phyloP scores from a whole-genome alignment of 495 filamentous ascomycete genomes.

The Barbatosphaeria neglecta region DNA sequence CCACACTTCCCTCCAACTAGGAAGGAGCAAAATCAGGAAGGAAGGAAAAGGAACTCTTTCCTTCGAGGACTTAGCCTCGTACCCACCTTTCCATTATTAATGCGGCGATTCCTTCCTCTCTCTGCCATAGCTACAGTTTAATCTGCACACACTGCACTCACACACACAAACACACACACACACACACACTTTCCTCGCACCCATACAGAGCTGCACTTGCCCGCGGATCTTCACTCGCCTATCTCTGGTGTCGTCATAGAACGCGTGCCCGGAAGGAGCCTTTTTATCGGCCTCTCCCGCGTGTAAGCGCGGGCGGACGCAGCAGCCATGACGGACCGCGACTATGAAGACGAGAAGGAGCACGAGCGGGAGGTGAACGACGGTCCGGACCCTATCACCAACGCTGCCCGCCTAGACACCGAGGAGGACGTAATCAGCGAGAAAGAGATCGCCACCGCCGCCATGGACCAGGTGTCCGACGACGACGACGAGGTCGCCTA shows the following conservation, averaged over 20 bases:
- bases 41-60: not conserved
- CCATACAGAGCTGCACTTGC: too few species aligned
- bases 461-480: not conserved
- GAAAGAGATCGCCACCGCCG: not conserved
- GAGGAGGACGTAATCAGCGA: not conserved
- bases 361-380: not conserved
- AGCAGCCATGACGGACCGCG: not conserved
- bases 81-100: not conserved
- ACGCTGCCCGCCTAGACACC: not conserved
- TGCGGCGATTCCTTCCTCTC: not conserved
- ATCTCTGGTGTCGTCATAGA: not conserved
- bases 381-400: not conserved
- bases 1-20: too few species aligned
- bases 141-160: not conserved
- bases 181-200: too few species aligned
- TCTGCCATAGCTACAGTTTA: too few species aligned
- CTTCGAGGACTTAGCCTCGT: not conserved
- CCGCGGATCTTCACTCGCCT: not conserved
- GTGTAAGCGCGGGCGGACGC: not conserved
- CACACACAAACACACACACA: not conserved
- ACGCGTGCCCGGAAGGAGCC: not conserved
- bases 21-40: too few species aligned
- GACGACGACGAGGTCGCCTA: not conserved
- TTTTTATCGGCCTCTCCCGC: too few species aligned
- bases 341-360: constrained; percentile 1